Percentiles rank a stretch among this genome's conserved stretches.
phyloP scores from a whole-genome alignment of 805 yeast species.

The Ogataea angusta region DNA sequence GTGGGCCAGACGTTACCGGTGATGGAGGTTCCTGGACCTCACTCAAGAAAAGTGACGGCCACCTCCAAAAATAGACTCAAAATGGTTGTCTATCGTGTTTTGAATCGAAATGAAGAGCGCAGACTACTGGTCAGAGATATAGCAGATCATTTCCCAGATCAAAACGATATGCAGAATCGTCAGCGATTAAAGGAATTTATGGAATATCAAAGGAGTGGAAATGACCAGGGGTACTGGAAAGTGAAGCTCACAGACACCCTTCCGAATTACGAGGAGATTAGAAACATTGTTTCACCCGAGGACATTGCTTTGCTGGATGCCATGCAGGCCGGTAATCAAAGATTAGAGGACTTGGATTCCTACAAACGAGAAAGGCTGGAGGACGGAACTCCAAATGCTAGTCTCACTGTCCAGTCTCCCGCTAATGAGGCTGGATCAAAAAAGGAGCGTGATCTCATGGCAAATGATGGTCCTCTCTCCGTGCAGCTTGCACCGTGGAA shows the following conservation, averaged over 20 bases:
- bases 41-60: constrained; percentile 91
- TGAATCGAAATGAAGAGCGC: constrained; percentile 70
- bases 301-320: constrained; percentile 83
- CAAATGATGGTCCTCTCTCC: constrained; percentile 59
- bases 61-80: constrained; percentile 86
- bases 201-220: constrained; percentile 94
- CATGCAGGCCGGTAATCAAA: constrained; percentile 92
- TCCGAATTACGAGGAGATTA: constrained; percentile 71
- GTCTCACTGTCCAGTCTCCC: constrained; percentile 4
- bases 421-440: constrained; percentile 12
- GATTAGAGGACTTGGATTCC: constrained; percentile 73
- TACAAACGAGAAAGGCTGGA: constrained; percentile 40
- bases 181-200: constrained; percentile 94
- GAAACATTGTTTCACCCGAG: constrained; percentile 88
- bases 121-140: constrained; percentile 84
- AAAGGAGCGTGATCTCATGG: constrained; percentile 31
- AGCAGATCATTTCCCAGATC: constrained; percentile 91
- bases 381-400: constrained; percentile 11
- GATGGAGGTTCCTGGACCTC: constrained; percentile 95
- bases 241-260: constrained; percentile 64
- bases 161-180: constrained; percentile 94
- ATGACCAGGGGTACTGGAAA: constrained; percentile 94
- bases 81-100: constrained; percentile 87
- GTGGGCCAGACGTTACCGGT: constrained; percentile 95
- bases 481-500: constrained; percentile 95